Conservation (phyloP, 2,329 filamentous ascomycete species). For the Xylariaceae sp. region DNA sequence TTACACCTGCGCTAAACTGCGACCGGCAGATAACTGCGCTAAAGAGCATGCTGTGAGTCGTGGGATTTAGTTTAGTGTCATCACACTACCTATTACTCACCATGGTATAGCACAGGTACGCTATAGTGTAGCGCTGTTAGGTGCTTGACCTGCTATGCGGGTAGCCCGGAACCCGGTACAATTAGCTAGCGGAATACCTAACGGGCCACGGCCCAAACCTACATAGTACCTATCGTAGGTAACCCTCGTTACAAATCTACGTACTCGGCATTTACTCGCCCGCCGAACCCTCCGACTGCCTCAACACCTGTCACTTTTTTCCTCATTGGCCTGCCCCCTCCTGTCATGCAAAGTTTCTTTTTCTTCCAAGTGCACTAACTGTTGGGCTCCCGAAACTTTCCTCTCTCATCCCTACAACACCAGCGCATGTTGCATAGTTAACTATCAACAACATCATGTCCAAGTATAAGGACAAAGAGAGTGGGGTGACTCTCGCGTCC, state of each 20-base stretch:
- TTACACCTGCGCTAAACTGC: too few relatives aligned
- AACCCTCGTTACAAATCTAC: neutral
- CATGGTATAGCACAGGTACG: too few relatives aligned
- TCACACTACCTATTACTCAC: too few relatives aligned
- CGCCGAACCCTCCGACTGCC: slow-evolving; percentile 11
- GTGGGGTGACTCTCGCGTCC: slow-evolving; percentile 48
- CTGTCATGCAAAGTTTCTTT: neutral
- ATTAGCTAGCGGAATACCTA: too few relatives aligned
- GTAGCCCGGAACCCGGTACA: too few relatives aligned
- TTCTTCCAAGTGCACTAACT: neutral
- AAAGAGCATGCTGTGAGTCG: too few relatives aligned
- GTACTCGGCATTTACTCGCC: slow-evolving; percentile 1
- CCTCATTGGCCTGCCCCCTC: neutral
- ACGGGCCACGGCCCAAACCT: too few relatives aligned
- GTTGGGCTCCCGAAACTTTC: neutral
- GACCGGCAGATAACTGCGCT: too few relatives aligned
- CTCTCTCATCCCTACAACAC: neutral
- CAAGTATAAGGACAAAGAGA: slow-evolving; percentile 59
- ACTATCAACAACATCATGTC: slow-evolving; percentile 18
- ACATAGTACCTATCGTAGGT: neutral
- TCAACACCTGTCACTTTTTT: slow-evolving; percentile 1
- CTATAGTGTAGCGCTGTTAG: too few relatives aligned
- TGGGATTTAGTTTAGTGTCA: too few relatives aligned
- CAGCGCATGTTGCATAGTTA: slow-evolving; percentile 9
- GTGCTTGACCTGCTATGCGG: too few relatives aligned